Conservation (phyloP, 2,329 filamentous ascomycete genomes). For the Colletotrichum cereale region DNA sequence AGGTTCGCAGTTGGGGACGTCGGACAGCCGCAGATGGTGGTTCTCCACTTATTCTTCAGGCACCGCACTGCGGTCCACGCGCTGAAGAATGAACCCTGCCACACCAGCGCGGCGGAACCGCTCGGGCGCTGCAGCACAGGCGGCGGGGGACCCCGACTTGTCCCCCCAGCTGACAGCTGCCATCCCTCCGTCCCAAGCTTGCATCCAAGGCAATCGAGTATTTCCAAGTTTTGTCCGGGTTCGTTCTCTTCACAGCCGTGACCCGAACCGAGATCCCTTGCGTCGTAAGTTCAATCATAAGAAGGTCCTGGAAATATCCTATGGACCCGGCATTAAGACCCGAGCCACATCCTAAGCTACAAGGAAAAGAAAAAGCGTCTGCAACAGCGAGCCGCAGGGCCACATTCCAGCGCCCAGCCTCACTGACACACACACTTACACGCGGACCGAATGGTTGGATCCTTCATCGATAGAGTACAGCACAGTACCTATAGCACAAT, state of each 20-base stretch:
- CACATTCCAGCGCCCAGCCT: constrained; percentile 2
- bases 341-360: not conserved
- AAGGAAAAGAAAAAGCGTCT: not conserved
- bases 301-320: not conserved
- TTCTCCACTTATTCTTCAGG: not conserved
- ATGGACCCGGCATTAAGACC: too few species aligned
- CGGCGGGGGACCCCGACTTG: not conserved
- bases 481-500: too few species aligned
- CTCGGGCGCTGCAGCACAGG: constrained; percentile 8
- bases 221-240: not conserved
- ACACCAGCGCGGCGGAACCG: constrained; percentile 12
- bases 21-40: not conserved
- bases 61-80: constrained; percentile 12
- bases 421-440: not conserved
- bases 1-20: not conserved
- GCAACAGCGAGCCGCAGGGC: not conserved
- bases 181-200: constrained; percentile 13
- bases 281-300: not conserved
- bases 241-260: not conserved
- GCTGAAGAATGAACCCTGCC: constrained; percentile 36
- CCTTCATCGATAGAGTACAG: too few species aligned
- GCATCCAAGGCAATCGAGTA: not conserved
- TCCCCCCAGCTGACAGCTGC: constrained; percentile 18
- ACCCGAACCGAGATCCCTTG: not conserved
- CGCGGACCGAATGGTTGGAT: not conserved